Percentiles rank a stretch among this genome's conserved stretches.
Evolutionary conservation across 2,329 filamentous ascomycete species (phyloP).

Genomic region (Fusarium mexicanum): DNA sequence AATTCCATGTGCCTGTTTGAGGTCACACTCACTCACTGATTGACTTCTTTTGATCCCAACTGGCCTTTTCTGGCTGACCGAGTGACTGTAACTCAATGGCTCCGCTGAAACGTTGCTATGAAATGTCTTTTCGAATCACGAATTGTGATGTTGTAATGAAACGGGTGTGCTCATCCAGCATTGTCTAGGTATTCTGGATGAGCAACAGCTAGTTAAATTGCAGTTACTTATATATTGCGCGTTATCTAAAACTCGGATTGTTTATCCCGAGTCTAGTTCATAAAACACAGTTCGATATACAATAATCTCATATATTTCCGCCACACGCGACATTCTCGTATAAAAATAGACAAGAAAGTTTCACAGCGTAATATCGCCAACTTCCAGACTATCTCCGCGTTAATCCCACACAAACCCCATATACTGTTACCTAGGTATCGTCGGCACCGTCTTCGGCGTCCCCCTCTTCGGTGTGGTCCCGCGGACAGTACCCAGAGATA

Average conservation of each 20-base stretch:
- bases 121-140: not conserved
- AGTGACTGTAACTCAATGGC: not conserved
- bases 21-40: not conserved
- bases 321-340: not conserved
- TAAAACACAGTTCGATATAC: not conserved
- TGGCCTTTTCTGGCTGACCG: not conserved
- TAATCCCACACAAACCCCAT: conserved; percentile 18
- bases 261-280: not conserved
- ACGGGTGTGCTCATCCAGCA: not conserved
- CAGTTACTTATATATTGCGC: not conserved
- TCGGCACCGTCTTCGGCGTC: conserved; percentile 35
- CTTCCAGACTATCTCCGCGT: conserved; percentile 5
- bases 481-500: conserved; percentile 6
- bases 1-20: not conserved
- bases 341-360: not conserved
- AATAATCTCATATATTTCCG: not conserved
- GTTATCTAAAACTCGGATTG: not conserved
- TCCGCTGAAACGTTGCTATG: not conserved
- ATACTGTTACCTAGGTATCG: not conserved
- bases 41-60: not conserved
- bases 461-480: conserved; percentile 13
- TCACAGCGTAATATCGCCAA: not conserved
- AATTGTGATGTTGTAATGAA: not conserved
- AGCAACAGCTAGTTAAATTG: not conserved
- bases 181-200: not conserved